A percentile compares a stretch with the other conserved stretches of the same genome.
Evolutionary conservation across 306 rosid species (phyloP).

Genomic region (Rubus parviflorus): DNA sequence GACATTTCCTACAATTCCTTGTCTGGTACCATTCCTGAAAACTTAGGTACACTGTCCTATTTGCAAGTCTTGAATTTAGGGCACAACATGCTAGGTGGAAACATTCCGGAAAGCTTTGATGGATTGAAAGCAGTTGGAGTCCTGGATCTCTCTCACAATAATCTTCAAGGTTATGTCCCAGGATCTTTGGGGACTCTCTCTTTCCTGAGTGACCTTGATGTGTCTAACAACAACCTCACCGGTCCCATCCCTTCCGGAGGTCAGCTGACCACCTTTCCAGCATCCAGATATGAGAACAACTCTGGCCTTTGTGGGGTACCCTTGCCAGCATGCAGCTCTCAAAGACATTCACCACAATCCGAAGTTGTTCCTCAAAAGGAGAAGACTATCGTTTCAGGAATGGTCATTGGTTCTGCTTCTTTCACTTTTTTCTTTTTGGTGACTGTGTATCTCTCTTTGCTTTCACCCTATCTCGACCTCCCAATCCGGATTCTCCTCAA

Average conservation of each 20-base stretch:
- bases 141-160: constrained; percentile 69
- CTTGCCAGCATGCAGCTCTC: constrained; percentile 38
- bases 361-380: not conserved
- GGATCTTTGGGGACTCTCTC: constrained; percentile 54
- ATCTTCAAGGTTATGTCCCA: constrained; percentile 53
- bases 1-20: constrained; percentile 66
- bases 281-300: constrained; percentile 64
- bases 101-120: constrained; percentile 58
- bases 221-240: constrained; percentile 61
- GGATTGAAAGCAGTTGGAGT: constrained; percentile 51
- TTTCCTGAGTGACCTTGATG: constrained; percentile 69
- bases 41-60: constrained; percentile 48
- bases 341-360: constrained; percentile 17
- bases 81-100: constrained; percentile 54
- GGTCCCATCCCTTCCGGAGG: constrained; percentile 69
- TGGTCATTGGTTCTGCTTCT: constrained; percentile 41
- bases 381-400: constrained; percentile 31
- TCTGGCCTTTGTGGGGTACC: constrained; percentile 67
- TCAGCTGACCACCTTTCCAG: constrained; percentile 63
- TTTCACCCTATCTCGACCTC: not conserved
- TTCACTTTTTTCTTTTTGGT: constrained; percentile 24
- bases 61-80: constrained; percentile 67
- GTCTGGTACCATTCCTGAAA: constrained; percentile 52
- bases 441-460: not conserved
- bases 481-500: not conserved